These are phyloP conservation scores for Fibroporia radiculosa DNA, from an alignment of 768 basidiomycete genomes.

Conservation along the genomic window DNA sequence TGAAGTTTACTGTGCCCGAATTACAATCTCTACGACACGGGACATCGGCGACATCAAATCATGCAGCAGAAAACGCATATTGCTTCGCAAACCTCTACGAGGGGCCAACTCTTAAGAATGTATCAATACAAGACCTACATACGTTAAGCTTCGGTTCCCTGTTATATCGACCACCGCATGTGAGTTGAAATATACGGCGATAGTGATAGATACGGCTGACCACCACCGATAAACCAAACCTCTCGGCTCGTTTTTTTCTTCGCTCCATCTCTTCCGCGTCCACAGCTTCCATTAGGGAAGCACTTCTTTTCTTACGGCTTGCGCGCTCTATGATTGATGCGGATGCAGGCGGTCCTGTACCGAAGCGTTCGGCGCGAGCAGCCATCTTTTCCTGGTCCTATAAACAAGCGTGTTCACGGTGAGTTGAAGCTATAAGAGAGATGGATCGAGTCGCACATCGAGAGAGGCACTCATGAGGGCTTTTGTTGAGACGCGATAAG, in stretches of 20 bases:
- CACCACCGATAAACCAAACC: constrained; percentile 38
- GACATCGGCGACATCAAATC: too few relatives aligned
- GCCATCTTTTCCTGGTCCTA: constrained; percentile 45
- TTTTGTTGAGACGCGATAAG: too few relatives aligned
- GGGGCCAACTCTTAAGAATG: too few relatives aligned
- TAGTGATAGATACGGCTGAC: constrained; percentile 5
- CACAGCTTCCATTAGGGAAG: constrained; percentile 29
- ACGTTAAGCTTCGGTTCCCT: too few relatives aligned
- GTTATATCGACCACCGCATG: too few relatives aligned
- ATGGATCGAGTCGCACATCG: not conserved
- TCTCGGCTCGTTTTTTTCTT: constrained; percentile 55
- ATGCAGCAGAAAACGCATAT: too few relatives aligned
- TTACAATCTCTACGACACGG: too few relatives aligned
- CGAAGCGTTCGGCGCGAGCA: constrained; percentile 52
- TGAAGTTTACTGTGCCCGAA: too few relatives aligned
- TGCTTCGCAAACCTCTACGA: too few relatives aligned
- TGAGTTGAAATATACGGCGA: too few relatives aligned
- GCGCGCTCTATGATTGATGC: not conserved
- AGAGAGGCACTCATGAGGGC: not conserved
- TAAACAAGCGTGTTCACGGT: constrained; percentile 2
- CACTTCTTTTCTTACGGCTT: constrained; percentile 23
- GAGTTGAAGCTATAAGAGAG: not conserved
- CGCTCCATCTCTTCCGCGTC: constrained; percentile 54
- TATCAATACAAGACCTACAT: too few relatives aligned
- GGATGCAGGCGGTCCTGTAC: constrained; percentile 11